phyloP scores from a whole-genome alignment of 2,329 filamentous ascomycete genomes.

The Aspergillus neotritici region DNA sequence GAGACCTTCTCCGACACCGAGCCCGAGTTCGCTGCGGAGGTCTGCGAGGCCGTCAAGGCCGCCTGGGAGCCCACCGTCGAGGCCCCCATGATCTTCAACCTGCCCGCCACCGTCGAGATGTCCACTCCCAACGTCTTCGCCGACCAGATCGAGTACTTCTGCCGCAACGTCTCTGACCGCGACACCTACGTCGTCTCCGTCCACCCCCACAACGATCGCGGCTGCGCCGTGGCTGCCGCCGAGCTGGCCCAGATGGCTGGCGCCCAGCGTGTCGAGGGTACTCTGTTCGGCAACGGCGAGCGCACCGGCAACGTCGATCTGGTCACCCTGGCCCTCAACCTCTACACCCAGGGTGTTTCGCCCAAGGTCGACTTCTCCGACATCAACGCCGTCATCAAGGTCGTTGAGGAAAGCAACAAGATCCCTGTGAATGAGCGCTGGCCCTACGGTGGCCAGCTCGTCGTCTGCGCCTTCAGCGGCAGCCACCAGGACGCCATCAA shows the following conservation, averaged over 20 bases:
- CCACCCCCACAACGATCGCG: conserved; percentile 92
- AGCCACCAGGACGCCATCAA: conserved; percentile 96
- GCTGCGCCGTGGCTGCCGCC: conserved; percentile 80
- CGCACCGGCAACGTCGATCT: conserved; percentile 93
- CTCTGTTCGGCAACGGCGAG: conserved; percentile 91
- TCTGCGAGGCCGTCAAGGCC: conserved; percentile 89
- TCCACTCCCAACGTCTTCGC: conserved; percentile 92
- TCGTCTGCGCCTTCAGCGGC: conserved; percentile 88
- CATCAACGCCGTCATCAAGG: conserved; percentile 75
- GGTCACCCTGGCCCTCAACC: conserved; percentile 84
- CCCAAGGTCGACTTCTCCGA: conserved; percentile 88
- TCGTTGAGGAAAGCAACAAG: conserved; percentile 89
- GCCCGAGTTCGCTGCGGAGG: conserved; percentile 71
- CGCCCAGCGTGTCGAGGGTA: conserved; percentile 89
- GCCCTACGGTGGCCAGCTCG: conserved; percentile 84
- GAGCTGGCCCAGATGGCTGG: conserved; percentile 96
- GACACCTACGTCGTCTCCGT: conserved; percentile 85
- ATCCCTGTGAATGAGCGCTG: conserved; percentile 86
- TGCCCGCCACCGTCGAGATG: conserved; percentile 94
- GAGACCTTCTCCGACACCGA: conserved; percentile 80
- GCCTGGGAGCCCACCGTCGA: conserved; percentile 80
- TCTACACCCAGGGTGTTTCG: conserved; percentile 88
- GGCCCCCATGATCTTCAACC: conserved; percentile 89
- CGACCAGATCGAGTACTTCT: conserved; percentile 95
- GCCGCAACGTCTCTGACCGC: conserved; percentile 72